Evolutionary conservation across 2,329 filamentous ascomycete species (phyloP), one percentile per base, ranked within the genome.

Genomic region (Cladosporium sp.): DNA sequence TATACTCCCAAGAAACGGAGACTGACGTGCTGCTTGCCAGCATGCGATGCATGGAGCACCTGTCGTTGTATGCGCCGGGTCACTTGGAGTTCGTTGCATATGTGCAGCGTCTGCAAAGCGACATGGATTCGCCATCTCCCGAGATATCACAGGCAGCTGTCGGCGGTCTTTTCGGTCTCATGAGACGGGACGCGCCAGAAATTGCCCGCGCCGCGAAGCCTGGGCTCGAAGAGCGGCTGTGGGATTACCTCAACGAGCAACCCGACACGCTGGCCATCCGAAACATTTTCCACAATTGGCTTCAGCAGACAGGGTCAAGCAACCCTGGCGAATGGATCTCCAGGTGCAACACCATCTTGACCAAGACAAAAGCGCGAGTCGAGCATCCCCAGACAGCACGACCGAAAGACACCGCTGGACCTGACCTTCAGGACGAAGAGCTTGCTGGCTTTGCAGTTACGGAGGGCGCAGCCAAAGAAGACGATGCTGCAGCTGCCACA

Each of bases 371-470:
- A 58, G 78, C 80, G 31, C 87, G 86, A 63, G 71, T 74, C 1
- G 79, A 83, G 40, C 78, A 82, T 28, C 66, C 71, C 4, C 71
- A 71, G 14, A 66, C 69, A 9, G 71, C 75, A 14, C 53, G 50
- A 3, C 69, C 74, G 9, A 80, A 75, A 61, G 67, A 71, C 6
- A 77, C 74, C 46, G 74, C 75, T 3, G 76, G 80, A 10, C 78
- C 88, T n/a, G 93, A 98, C 61, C 72, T 97, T 0, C 87, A 92
- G 57, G 93, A 98, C 66, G 93, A 98, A 67, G 95, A 98, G 68
- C 92, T 95, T 34, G 93, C 93, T 49, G 93, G 93, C 0, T 97
- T 98, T 65, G 91, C 91, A 32, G 82, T 85, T n/a, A 84, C 86
- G 1, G 78, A 78, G 28, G 84, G 83, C 22, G 79, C 75, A 3